phyloP scores from a whole-genome alignment of 2,329 filamentous ascomycete species.

The Orbilia blumenaviensis region DNA sequence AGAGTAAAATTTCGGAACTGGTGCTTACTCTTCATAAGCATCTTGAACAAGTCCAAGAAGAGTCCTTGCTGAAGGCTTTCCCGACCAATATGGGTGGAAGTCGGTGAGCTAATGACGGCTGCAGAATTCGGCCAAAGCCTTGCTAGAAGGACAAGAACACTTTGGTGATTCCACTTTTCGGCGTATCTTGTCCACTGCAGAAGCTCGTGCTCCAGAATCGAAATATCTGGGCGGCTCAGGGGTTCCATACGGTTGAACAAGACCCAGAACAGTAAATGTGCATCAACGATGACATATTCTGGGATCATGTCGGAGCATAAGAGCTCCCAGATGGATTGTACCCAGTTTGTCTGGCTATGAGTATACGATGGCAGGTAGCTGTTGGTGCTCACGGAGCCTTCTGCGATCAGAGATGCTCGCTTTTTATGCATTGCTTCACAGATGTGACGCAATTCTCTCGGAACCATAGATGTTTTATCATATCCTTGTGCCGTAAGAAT shows the following conservation, averaged over 20 bases:
- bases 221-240: conserved; percentile 35
- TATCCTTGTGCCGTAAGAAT: conserved; percentile 37
- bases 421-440: conserved; percentile 42
- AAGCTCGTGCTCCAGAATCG: conserved; percentile 33
- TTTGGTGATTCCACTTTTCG: conserved; percentile 48
- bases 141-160: conserved; percentile 24
- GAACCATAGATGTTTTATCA: conserved; percentile 47
- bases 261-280: conserved; percentile 45
- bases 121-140: conserved; percentile 45
- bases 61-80: conserved; percentile 47
- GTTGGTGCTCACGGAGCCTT: conserved; percentile 33
- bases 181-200: conserved; percentile 42
- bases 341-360: conserved; percentile 50
- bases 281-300: conserved; percentile 46
- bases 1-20: background rate
- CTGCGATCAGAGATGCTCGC: conserved; percentile 25
- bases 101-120: conserved; percentile 29
- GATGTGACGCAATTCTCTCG: conserved; percentile 38
- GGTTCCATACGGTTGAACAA: conserved; percentile 42
- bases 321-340: conserved; percentile 49
- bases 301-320: conserved; percentile 46
- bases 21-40: conserved; percentile 39
- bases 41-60: conserved; percentile 39
- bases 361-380: conserved; percentile 44
- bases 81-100: conserved; percentile 28